phyloP scores from a whole-genome alignment of 371 early-diverging fungal genomes.

The Rhizomucor pusillus region DNA sequence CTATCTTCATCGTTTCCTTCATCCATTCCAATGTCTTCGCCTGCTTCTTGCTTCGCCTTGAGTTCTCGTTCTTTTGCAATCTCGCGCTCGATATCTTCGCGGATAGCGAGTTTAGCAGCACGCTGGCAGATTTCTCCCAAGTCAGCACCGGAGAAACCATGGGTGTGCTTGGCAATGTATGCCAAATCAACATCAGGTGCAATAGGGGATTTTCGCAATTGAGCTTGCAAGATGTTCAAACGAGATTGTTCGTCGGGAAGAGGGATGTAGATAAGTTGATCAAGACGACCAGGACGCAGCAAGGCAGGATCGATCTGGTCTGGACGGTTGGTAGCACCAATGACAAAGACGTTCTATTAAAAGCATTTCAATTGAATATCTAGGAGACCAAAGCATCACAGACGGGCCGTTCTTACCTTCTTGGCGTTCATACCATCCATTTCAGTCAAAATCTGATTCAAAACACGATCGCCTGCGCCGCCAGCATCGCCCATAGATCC shows the following conservation, averaged over 20 bases:
- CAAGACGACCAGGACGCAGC: conserved; percentile 99
- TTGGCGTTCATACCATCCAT: conserved; percentile 99
- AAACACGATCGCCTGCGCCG: conserved; percentile 98
- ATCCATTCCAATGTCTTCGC: conserved; percentile 74
- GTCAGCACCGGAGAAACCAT: conserved; percentile 99
- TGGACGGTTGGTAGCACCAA: conserved; percentile 99
- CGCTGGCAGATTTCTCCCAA: conserved; percentile 99
- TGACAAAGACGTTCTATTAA: conserved; percentile 96
- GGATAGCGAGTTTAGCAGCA: conserved; percentile 99
- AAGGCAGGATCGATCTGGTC: conserved; percentile 96
- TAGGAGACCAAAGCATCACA: conserved; percentile 80
- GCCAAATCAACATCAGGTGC: conserved; percentile 82
- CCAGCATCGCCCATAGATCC: conserved; percentile 83
- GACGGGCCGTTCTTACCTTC: conserved; percentile 79
- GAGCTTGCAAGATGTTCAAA: conserved; percentile 85
- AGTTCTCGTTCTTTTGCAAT: conserved; percentile 70
- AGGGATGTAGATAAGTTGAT: conserved; percentile 99
- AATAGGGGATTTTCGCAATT: conserved; percentile 97
- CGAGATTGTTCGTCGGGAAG: conserved; percentile 96
- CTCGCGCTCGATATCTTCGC: conserved; percentile 97
- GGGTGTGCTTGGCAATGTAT: conserved; percentile 88
- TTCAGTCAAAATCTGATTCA: conserved; percentile 99
- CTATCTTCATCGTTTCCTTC: conserved; percentile 74
- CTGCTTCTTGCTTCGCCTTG: conserved; percentile 67
- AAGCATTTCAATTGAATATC: conserved; percentile 43